These are phyloP conservation scores for Russula virescens DNA, from an alignment of 768 basidiomycete species.

Conservation along the genomic window DNA sequence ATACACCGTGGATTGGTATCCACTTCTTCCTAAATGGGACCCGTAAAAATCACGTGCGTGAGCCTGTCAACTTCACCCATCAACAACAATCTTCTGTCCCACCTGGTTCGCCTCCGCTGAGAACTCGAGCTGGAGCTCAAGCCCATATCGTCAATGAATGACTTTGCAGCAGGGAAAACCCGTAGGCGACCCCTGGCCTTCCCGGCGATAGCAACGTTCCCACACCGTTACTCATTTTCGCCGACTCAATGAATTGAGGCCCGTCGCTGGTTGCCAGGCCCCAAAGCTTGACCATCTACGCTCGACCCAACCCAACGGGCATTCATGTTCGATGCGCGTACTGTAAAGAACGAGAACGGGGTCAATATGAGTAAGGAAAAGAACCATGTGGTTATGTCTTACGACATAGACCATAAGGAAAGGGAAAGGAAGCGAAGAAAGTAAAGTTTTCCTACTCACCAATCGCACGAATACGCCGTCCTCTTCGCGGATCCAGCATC, in stretches of 20 bases:
- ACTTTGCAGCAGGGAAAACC: background rate
- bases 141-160: background rate
- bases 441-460: no score
- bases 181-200: background rate
- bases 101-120: background rate
- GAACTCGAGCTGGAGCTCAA: background rate
- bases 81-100: background rate
- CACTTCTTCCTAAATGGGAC: no score
- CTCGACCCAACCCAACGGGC: background rate
- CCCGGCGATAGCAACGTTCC: background rate
- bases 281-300: no score
- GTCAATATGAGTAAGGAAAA: no score
- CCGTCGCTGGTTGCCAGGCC: background rate
- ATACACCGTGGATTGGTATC: no score
- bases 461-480: slow-evolving; percentile 1
- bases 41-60: background rate
- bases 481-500: slow-evolving; percentile 6
- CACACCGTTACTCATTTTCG: background rate
- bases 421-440: no score
- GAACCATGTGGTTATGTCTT: no score
- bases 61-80: background rate
- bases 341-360: background rate
- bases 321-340: background rate
- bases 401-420: no score
- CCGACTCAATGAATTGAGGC: background rate